phyloP scores from a whole-genome alignment of 2,329 filamentous ascomycete species.

The Chalaropsis thielavioides region DNA sequence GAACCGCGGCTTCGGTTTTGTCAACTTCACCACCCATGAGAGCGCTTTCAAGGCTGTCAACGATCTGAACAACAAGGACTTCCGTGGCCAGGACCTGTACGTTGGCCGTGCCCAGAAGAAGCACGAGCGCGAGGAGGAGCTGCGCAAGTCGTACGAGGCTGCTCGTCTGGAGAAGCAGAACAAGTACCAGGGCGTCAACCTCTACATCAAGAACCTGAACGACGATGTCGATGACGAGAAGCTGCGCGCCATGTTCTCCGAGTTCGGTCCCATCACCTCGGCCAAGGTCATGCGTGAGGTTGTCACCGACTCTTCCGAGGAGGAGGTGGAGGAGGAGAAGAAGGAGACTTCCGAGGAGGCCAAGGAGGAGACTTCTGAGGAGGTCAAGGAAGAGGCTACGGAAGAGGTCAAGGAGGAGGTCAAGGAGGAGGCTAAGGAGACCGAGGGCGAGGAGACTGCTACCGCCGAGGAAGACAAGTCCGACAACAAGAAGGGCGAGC shows the following conservation, averaged over 20 bases:
- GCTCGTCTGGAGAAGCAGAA: conserved; percentile 94
- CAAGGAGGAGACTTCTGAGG: conserved; percentile 36
- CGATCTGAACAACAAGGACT: conserved; percentile 78
- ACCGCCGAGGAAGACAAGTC: conserved; percentile 38
- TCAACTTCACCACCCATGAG: conserved; percentile 91
- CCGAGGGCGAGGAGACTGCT: conserved; percentile 37
- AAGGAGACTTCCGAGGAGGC: conserved; percentile 35
- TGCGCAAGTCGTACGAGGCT: conserved; percentile 97
- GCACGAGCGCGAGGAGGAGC: conserved; percentile 98
- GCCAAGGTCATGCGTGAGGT: conserved; percentile 98
- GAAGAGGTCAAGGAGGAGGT: conserved; percentile 35
- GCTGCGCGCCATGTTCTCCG: conserved; percentile 80
- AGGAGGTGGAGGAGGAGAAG: conserved; percentile 39
- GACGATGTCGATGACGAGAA: conserved; percentile 97
- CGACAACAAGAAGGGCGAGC: conserved; percentile 37
- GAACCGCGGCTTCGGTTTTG: conserved; percentile 90
- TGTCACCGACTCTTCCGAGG: conserved; percentile 38
- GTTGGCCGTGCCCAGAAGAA: conserved; percentile 99
- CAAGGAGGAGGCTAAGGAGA: conserved; percentile 29
- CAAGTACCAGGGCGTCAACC: conserved; percentile 98
- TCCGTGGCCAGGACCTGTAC: conserved; percentile 90
- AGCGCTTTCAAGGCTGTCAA: conserved; percentile 75
- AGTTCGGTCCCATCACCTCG: conserved; percentile 90
- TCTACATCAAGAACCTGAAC: conserved; percentile 98
- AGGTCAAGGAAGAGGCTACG: conserved; percentile 38